Evolutionary conservation across 2,329 filamentous ascomycete genomes (phyloP), one percentile per base, ranked within the genome.

Genomic region (Claviceps purpurea): DNA sequence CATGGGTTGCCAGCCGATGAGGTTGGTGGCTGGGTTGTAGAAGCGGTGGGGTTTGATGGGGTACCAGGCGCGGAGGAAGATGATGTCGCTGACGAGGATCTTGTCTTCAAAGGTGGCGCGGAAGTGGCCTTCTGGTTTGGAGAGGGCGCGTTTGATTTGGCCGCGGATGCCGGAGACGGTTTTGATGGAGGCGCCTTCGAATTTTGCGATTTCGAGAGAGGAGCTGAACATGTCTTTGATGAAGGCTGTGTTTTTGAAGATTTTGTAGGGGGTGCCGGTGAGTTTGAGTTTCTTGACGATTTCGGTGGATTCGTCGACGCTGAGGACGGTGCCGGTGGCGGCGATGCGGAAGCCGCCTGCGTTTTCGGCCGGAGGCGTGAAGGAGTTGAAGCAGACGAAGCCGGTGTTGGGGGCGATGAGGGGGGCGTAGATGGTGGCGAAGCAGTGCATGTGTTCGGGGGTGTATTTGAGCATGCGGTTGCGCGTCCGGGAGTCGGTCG

Each of bases 231-330:
- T 98, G 71, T 95, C 89, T 68, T 93, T 94, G 72, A 98, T 89
- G 66, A 98, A 98, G 41, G 93, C 90, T 0, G 93, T 98, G 73
- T 98, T 98, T 71, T 95, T 95, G 81, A 94, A 97, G 69, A 97
- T 94, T 73, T 97, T 97, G 78, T 93, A 94, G 1, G 93, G 90
- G 47, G 81, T 77, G 55, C 93, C 93, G 0, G 89, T 96, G 48
- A 98, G 79, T 70, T 98, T 98, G 64, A 98, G 83, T 76, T 98
- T 98, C 79, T 98, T 98, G 68, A 98, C 93, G 58, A 98, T 97
- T 66, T 98, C 93, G 3, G 88, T 90, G 42, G 85, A 88, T 70
- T 97, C 90, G 65, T 98, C 93, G 20, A 98, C 93, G 63, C 85
- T 90, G 57, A 97, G 74, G 4, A 98, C 88, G 2, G 93, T 93